Evolutionary conservation across 805 yeast species (phyloP), one percentile per base, ranked within the genome.

Genomic region (Saccharomycopsis microspora): DNA sequence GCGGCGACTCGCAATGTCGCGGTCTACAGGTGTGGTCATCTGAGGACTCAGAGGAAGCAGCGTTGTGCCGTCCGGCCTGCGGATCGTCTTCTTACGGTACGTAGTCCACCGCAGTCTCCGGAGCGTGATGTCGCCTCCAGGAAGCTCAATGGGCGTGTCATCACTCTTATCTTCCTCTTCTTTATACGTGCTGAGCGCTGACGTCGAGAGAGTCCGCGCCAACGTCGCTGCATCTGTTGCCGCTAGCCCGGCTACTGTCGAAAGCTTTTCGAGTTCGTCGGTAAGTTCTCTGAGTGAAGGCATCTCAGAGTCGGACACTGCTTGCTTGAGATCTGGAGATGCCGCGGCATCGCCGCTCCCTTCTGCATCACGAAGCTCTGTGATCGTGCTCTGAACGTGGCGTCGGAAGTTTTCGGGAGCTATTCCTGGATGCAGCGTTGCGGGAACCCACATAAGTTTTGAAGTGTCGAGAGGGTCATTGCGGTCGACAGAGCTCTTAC

Each of bases 381-480:
- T 51, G 56, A 62, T 57, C 41, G 62, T 67, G 53, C 60, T 63
- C 46, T 80, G 80, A 41, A 84, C 80, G 58, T 82, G 83, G 54
- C 72, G 74, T 54, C 79, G 69, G 65, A 79, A 83, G 57, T 85
- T 86, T 57, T 85, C 94, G 2, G 97, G 97, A 30, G 94, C 89
- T n/a, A 90, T 75, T 57, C 85, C 90, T 1, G 97, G 97, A 61
- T 93, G 98, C 37, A 87, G 71, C 53, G 78, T 79, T 1, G 97
- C 98, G 0, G 97, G 97, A 1, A 93, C 97, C 98, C 98, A 90
- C 46, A 90, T 67, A 33, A 85, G 64, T 49, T 75, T 67, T 43
- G 74, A 73, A 11, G 74, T 64, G 46, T 64, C 68, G 30, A 57
- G 51, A 11, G 10, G 40, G 19, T 19, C 11, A 11, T 10, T n/a